phyloP scores from a whole-genome alignment of 371 early-diverging fungal genomes.

The Chytridium lagenaria region DNA sequence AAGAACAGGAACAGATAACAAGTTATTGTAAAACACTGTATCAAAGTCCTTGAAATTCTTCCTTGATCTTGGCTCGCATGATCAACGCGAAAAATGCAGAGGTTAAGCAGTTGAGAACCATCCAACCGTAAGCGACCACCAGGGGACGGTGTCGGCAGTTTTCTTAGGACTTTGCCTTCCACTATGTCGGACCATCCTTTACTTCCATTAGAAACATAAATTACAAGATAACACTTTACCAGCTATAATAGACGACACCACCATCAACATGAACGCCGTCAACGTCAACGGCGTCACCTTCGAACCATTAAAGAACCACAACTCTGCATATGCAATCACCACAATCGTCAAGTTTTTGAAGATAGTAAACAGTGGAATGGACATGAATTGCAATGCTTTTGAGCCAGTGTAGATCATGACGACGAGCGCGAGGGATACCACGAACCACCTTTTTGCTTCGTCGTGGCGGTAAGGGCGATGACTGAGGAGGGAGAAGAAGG shows the following conservation, averaged over 20 bases:
- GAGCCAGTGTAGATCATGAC: slow-evolving; percentile 98
- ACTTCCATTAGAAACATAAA: not conserved
- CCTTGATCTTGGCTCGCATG: slow-evolving; percentile 87
- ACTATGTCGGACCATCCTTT: slow-evolving; percentile 59
- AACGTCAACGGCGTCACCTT: slow-evolving; percentile 80
- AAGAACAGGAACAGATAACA: slow-evolving; percentile 88
- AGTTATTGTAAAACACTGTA: slow-evolving; percentile 96
- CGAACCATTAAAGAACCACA: slow-evolving; percentile 76
- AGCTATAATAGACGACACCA: slow-evolving; percentile 91
- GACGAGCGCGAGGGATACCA: slow-evolving; percentile 84
- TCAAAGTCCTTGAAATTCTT: slow-evolving; percentile 92
- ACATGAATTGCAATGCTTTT: slow-evolving; percentile 90
- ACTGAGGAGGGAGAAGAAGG: slow-evolving; percentile 34
- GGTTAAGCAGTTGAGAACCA: slow-evolving; percentile 87
- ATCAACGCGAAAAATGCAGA: slow-evolving; percentile 90
- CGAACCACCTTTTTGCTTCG: slow-evolving; percentile 83
- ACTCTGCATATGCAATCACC: slow-evolving; percentile 94
- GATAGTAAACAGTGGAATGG: slow-evolving; percentile 95
- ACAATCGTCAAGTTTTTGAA: slow-evolving; percentile 99
- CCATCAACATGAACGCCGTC: slow-evolving; percentile 89
- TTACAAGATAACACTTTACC: slow-evolving; percentile 55
- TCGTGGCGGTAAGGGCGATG: slow-evolving; percentile 57
- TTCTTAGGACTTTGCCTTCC: slow-evolving; percentile 40
- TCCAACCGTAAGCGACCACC: slow-evolving; percentile 80
- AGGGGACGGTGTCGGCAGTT: slow-evolving; percentile 20